Percentiles rank a stretch among this genome's conserved stretches.
These are phyloP conservation scores for Tetrapisispora phaffii DNA, from an alignment of 805 yeast genomes.

Conservation along the genomic window DNA sequence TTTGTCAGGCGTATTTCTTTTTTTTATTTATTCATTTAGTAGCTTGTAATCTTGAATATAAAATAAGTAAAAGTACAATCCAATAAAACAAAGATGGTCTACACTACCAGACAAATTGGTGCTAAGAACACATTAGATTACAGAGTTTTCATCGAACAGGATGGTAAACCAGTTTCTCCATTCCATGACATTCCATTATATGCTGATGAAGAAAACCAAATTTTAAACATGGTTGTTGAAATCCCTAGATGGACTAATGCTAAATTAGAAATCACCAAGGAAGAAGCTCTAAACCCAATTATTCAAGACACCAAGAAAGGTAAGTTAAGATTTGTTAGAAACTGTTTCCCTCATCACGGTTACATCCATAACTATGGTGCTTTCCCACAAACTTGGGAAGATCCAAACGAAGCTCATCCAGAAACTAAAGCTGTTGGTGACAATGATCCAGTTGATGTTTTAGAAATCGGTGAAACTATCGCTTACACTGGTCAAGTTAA, in stretches of 20 bases:
- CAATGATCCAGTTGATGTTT: constrained; percentile 78
- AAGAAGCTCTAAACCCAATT: constrained; percentile 78
- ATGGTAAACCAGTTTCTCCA: constrained; percentile 89
- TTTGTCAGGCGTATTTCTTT: too few species aligned
- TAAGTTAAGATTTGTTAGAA: constrained; percentile 87
- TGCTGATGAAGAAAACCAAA: constrained; percentile 86
- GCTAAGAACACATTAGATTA: constrained; percentile 92
- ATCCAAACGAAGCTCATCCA: constrained; percentile 52
- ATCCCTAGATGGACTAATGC: constrained; percentile 99
- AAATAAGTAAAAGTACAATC: too few species aligned
- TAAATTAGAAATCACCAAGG: constrained; percentile 89
- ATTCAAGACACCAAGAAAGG: constrained; percentile 97
- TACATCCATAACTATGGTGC: constrained; percentile 98
- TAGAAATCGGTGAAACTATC: constrained; percentile 67
- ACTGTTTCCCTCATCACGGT: constrained; percentile 98
- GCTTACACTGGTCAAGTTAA: constrained; percentile 64
- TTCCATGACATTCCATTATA: constrained; percentile 91
- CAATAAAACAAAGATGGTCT: constrained; percentile 41
- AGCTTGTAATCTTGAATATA: too few species aligned
- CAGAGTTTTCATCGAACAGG: constrained; percentile 83
- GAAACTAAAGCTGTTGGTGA: constrained; percentile 68
- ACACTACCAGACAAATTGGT: constrained; percentile 86
- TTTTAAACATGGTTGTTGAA: constrained; percentile 87
- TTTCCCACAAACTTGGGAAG: constrained; percentile 91
- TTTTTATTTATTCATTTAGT: too few species aligned